A percentile compares a stretch with the other conserved stretches of the same genome.
Evolutionary conservation across 2,329 filamentous ascomycete species (phyloP).

Genomic region (Fusarium subtropicale): DNA sequence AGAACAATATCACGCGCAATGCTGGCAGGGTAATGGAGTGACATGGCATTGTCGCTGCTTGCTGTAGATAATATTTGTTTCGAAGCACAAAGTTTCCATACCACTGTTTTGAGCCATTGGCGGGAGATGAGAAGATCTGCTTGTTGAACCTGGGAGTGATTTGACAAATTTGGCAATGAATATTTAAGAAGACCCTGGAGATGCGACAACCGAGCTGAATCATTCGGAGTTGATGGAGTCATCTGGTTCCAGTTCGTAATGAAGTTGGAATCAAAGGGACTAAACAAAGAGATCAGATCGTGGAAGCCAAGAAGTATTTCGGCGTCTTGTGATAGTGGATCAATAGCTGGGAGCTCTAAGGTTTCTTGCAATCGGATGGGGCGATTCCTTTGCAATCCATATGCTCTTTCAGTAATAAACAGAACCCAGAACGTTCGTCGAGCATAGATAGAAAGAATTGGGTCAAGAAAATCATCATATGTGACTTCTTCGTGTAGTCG

Average conservation of each 20-base stretch:
- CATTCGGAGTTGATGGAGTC: background rate
- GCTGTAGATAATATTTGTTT: conserved; percentile 32
- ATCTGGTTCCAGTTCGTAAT: conserved; percentile 47
- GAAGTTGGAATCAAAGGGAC: conserved; percentile 46
- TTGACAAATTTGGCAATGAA: conserved; percentile 5
- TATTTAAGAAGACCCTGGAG: conserved; percentile 30
- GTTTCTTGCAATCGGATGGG: conserved; percentile 45
- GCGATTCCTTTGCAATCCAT: conserved; percentile 49
- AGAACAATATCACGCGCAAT: conserved; percentile 46
- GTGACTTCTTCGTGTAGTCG: conserved; percentile 48
- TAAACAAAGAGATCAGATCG: conserved; percentile 47
- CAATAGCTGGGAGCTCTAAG: conserved; percentile 39
- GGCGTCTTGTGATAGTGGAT: conserved; percentile 30
- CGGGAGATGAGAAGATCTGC: conserved; percentile 45
- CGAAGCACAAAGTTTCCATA: conserved; percentile 47
- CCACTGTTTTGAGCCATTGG: conserved; percentile 47
- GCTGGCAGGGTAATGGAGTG: conserved; percentile 42
- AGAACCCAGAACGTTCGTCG: conserved; percentile 49
- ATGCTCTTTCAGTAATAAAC: conserved; percentile 51
- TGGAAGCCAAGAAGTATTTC: conserved; percentile 49
- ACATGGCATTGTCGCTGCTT: conserved; percentile 42
- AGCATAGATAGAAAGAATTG: conserved; percentile 25
- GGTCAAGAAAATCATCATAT: conserved; percentile 29
- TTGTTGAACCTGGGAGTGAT: conserved; percentile 36
- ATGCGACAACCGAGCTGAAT: conserved; percentile 5